Conservation (phyloP, 495 filamentous ascomycete genomes). For the Neurospora sp. region DNA sequence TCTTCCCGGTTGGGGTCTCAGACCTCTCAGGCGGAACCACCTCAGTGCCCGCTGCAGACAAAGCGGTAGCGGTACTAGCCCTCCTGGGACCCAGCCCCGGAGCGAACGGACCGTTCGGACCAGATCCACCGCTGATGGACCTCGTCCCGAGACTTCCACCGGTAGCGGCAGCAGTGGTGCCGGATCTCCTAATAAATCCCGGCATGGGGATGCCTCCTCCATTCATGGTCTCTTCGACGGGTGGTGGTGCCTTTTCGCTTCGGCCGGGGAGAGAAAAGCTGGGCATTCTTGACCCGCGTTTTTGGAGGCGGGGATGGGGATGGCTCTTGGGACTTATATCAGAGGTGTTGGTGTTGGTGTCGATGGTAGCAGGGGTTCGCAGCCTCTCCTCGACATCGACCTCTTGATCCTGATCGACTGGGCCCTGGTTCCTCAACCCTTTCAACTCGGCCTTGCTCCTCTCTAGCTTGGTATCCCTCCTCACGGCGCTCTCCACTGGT, state of each 20-base stretch:
- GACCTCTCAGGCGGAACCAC: conserved; percentile 16
- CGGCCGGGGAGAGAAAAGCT: background rate
- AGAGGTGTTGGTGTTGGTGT: conserved; percentile 14
- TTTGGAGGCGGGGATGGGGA: background rate
- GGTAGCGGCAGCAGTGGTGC: background rate
- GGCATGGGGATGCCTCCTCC: background rate
- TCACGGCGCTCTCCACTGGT: conserved; percentile 34
- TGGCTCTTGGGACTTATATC: background rate
- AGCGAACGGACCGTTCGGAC: background rate
- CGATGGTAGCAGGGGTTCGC: background rate
- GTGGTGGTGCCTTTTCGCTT: background rate
- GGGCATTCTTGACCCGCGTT: background rate
- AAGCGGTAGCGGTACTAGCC: conserved; percentile 1
- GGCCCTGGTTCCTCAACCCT: conserved; percentile 11
- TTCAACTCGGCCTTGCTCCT: conserved; percentile 33
- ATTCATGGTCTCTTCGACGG: conserved; percentile 21
- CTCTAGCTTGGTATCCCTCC: conserved; percentile 42
- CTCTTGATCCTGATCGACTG: background rate
- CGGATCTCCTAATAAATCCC: background rate
- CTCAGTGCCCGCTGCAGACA: conserved; percentile 9
- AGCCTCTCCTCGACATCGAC: background rate
- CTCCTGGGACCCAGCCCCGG: conserved; percentile 4
- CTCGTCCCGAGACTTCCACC: conserved; percentile 22
- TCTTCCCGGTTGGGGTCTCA: conserved; percentile 32
- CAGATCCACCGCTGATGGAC: conserved; percentile 12